Evolutionary conservation across 371 early-diverging fungal species (phyloP).

Genomic region (Dichotomocladium elegans): DNA sequence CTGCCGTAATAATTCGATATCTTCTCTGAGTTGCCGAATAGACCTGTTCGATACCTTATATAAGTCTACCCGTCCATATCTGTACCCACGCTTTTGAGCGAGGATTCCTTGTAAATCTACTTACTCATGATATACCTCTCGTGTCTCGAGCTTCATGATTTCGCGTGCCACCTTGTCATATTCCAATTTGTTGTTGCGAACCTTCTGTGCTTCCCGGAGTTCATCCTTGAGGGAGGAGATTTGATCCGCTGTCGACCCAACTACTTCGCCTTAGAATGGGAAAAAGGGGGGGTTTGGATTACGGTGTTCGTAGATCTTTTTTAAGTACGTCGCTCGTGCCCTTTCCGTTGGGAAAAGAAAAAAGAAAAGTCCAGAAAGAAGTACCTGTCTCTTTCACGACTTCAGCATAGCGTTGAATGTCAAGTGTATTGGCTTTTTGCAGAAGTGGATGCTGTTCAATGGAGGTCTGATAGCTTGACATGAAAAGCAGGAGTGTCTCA

Average conservation of each 20-base stretch:
- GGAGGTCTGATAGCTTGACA: constrained; percentile 33
- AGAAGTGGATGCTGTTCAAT: constrained; percentile 34
- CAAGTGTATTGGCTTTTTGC: constrained; percentile 44
- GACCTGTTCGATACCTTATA: constrained; percentile 18
- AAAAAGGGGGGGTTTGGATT: too few relatives aligned
- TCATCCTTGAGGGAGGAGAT: constrained; percentile 43
- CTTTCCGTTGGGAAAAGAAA: too few relatives aligned
- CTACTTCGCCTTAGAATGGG: constrained; percentile 15
- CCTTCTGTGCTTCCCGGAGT: constrained; percentile 39
- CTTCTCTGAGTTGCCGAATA: constrained; percentile 22
- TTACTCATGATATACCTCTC: constrained; percentile 48
- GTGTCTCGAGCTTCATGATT: constrained; percentile 41
- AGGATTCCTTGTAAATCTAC: not conserved
- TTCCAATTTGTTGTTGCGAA: constrained; percentile 47
- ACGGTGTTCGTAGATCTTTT: too few relatives aligned
- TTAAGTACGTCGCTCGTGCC: too few relatives aligned
- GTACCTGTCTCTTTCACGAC: constrained; percentile 39
- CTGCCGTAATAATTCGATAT: constrained; percentile 31
- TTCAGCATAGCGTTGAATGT: constrained; percentile 38
- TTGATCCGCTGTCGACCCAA: constrained; percentile 25
- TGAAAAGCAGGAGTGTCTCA: constrained; percentile 28
- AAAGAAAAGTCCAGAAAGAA: too few relatives aligned
- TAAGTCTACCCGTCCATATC: not conserved
- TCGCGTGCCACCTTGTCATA: constrained; percentile 57
- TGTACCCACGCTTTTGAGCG: not conserved